phyloP scores from a whole-genome alignment of 148 eudicot genomes.

The Rhododendron mucronatum region DNA sequence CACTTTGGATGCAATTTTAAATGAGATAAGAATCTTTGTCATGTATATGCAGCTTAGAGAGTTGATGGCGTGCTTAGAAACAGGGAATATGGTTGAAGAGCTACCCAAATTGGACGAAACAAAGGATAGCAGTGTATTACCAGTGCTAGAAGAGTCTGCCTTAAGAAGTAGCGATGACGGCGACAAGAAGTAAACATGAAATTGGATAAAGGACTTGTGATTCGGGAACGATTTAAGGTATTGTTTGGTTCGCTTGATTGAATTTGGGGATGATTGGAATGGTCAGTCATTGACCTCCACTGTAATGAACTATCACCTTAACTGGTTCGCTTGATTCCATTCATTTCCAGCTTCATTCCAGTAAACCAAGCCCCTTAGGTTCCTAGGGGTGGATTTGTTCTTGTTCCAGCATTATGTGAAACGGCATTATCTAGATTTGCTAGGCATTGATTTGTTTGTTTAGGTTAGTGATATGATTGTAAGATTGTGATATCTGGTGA shows the following conservation, averaged over 20 bases:
- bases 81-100: slow-evolving; percentile 28
- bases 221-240: not conserved
- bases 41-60: slow-evolving; percentile 36
- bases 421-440: not conserved
- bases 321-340: not conserved
- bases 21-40: not conserved
- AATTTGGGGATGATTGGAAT: not conserved
- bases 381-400: not conserved
- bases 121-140: slow-evolving; percentile 21
- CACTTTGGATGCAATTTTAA: not conserved
- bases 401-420: not conserved
- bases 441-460: not conserved
- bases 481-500: not conserved
- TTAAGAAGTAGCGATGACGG: not conserved
- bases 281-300: not conserved
- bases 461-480: not conserved
- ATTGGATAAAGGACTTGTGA: not conserved
- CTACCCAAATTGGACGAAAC: slow-evolving; percentile 26
- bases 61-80: slow-evolving; percentile 54
- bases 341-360: not conserved
- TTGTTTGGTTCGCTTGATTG: not conserved
- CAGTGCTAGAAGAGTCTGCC: slow-evolving; percentile 20
- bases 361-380: not conserved
- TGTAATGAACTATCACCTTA: not conserved
- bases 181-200: not conserved